A percentile compares a stretch with the other conserved stretches of the same genome.
phyloP scores from a whole-genome alignment of 1,284 basidiomycete genomes.

The Tilletia walkeri region DNA sequence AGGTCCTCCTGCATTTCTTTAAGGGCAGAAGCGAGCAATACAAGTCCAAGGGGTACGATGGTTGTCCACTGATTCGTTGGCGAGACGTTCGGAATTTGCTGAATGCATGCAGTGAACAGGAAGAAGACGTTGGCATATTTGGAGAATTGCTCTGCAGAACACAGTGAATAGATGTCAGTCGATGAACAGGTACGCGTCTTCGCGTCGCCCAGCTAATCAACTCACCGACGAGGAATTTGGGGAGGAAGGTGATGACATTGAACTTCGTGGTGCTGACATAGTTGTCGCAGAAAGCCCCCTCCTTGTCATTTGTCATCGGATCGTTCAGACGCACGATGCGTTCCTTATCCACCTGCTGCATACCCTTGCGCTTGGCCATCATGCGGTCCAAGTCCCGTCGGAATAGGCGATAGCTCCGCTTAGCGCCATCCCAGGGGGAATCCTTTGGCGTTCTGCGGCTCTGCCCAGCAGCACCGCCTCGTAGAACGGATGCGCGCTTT shows the following conservation, averaged over 20 bases:
- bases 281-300: constrained; percentile 62
- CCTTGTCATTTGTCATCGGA: constrained; percentile 41
- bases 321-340: constrained; percentile 50
- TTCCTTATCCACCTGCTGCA: constrained; percentile 34
- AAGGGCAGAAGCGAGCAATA: constrained; percentile 90
- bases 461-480: constrained; percentile 21
- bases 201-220: constrained; percentile 15
- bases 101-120: constrained; percentile 95
- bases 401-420: constrained; percentile 33
- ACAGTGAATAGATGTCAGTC: too few species aligned
- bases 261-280: constrained; percentile 95
- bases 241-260: constrained; percentile 80
- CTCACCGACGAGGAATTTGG: constrained; percentile 87
- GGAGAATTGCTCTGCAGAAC: constrained; percentile 80
- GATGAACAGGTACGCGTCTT: too few species aligned
- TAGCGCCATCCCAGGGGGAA: constrained; percentile 34
- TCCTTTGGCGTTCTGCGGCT: constrained; percentile 33
- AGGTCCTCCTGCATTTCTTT: constrained; percentile 96
- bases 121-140: constrained; percentile 99
- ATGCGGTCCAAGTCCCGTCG: constrained; percentile 33
- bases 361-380: constrained; percentile 34
- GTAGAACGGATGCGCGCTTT: constrained; percentile 19
- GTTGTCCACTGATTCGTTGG: constrained; percentile 95
- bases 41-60: constrained; percentile 83
- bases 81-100: constrained; percentile 96